Evolutionary conservation across 306 rosid genomes (phyloP).

Genomic region (Gastrolobium bilobum): DNA sequence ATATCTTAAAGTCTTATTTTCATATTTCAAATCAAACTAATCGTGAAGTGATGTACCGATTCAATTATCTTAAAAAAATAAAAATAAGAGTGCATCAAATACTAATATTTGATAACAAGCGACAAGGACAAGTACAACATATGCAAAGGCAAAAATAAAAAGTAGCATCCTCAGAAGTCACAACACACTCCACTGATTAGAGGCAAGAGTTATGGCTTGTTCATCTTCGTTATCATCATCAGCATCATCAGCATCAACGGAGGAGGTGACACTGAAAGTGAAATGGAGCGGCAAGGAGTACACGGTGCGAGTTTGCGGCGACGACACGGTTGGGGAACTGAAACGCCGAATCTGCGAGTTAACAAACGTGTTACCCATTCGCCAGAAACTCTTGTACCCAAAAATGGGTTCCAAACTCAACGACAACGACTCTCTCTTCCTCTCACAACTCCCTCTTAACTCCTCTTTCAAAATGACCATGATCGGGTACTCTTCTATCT

Average conservation of each 20-base stretch:
- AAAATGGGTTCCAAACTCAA: slow-evolving; percentile 83
- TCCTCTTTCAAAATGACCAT: slow-evolving; percentile 89
- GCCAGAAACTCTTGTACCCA: slow-evolving; percentile 93
- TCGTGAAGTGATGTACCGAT: no score
- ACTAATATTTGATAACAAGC: no score
- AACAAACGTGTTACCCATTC: slow-evolving; percentile 87
- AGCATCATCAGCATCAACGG: slow-evolving; percentile 57
- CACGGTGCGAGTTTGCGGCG: slow-evolving; percentile 85
- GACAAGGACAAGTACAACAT: no score
- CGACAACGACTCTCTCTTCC: slow-evolving; percentile 84
- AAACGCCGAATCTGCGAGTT: slow-evolving; percentile 95
- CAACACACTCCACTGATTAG: no score
- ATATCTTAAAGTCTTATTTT: no score
- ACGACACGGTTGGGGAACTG: slow-evolving; percentile 84
- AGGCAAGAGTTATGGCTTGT: slow-evolving; percentile 45
- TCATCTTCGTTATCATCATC: slow-evolving; percentile 35
- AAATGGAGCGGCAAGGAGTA: slow-evolving; percentile 96
- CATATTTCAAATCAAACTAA: no score
- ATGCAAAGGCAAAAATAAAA: no score
- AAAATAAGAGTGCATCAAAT: no score
- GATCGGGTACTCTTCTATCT: slow-evolving; percentile 62
- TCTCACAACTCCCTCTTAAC: slow-evolving; percentile 78
- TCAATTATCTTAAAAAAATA: no score
- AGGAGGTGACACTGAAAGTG: slow-evolving; percentile 78
- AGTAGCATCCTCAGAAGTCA: no score